These are phyloP conservation scores for Penicillium sp. DNA, from an alignment of 2,329 filamentous ascomycete species.

Conservation along the genomic window DNA sequence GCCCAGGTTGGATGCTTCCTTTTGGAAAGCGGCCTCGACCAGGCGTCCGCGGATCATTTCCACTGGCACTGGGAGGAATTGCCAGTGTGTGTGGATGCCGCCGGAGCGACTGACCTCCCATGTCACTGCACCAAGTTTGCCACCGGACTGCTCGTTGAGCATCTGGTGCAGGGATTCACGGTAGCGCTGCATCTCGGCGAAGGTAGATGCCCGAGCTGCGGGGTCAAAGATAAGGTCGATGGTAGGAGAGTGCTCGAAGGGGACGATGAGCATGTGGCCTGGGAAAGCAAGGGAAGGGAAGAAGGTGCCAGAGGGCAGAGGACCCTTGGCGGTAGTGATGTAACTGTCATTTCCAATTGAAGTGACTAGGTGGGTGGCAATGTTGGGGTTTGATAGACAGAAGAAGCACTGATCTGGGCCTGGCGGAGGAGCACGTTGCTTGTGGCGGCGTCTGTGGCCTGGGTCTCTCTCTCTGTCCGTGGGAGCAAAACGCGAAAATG, in stretches of 20 bases:
- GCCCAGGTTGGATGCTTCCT: constrained; percentile 76
- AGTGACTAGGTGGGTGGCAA: constrained; percentile 84
- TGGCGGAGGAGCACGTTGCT: constrained; percentile 52
- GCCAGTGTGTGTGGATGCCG: constrained; percentile 92
- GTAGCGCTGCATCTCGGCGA: constrained; percentile 81
- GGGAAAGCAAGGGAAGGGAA: constrained; percentile 76
- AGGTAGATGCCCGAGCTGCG: constrained; percentile 61
- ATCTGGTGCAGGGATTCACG: constrained; percentile 76
- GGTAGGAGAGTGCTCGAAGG: constrained; percentile 78
- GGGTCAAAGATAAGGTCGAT: constrained; percentile 66
- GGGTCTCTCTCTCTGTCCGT: constrained; percentile 37
- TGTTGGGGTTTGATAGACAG: constrained; percentile 83
- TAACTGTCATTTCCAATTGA: constrained; percentile 87
- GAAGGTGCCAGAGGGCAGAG: constrained; percentile 70
- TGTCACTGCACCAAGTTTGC: constrained; percentile 76
- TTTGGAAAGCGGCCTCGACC: constrained; percentile 84
- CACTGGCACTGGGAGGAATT: constrained; percentile 76
- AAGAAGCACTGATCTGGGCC: constrained; percentile 88
- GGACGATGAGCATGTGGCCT: constrained; percentile 87
- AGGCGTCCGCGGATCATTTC: constrained; percentile 70
- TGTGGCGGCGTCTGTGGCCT: constrained; percentile 37
- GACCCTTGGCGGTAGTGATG: constrained; percentile 88
- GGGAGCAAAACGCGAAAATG: constrained; percentile 43
- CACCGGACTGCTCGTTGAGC: constrained; percentile 53
- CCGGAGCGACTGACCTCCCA: constrained; percentile 85